phyloP scores from a whole-genome alignment of 2,329 filamentous ascomycete genomes.

The Aspergillus ochraceus region DNA sequence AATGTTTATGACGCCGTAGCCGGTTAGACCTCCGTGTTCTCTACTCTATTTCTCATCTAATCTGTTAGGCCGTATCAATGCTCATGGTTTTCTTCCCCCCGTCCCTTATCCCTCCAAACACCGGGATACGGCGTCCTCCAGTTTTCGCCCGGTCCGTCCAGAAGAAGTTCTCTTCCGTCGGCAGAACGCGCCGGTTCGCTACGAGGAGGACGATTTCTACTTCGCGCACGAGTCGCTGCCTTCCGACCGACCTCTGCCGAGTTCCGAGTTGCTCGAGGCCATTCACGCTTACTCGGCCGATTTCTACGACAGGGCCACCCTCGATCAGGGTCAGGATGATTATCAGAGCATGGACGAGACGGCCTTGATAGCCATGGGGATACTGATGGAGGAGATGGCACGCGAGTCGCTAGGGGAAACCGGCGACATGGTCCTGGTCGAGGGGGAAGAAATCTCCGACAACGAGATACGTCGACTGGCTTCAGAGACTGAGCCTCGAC shows the following conservation, averaged over 20 bases:
- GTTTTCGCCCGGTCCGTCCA: conserved; percentile 47
- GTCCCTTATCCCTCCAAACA: conserved; percentile 26
- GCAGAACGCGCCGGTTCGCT: conserved; percentile 50
- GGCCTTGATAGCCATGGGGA: conserved; percentile 60
- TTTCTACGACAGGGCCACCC: conserved; percentile 48
- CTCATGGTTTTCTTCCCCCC: conserved; percentile 33
- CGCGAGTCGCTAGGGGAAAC: conserved; percentile 54
- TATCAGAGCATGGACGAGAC: conserved; percentile 62
- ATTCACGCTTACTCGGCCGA: conserved; percentile 60
- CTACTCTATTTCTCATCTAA: conserved; percentile 9
- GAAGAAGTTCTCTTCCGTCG: conserved; percentile 61
- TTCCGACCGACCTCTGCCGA: conserved; percentile 47
- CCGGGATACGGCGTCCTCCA: conserved; percentile 37
- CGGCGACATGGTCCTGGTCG: conserved; percentile 59
- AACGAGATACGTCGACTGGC: conserved; percentile 17
- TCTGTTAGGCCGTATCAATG: conserved; percentile 47
- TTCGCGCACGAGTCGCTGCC: conserved; percentile 52
- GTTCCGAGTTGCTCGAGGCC: conserved; percentile 57
- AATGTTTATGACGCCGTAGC: conserved; percentile 62
- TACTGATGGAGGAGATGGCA: conserved; percentile 60
- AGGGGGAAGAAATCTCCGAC: conserved; percentile 40
- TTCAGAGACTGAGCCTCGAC: conserved; percentile 1
- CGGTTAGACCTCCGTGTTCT: conserved; percentile 36
- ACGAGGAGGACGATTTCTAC: conserved; percentile 57
- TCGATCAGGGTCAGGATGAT: conserved; percentile 36